Percentiles rank a stretch among this genome's conserved stretches.
Evolutionary conservation across 345 rosid genomes (phyloP).

Genomic region (Citrus mangshanensis): DNA sequence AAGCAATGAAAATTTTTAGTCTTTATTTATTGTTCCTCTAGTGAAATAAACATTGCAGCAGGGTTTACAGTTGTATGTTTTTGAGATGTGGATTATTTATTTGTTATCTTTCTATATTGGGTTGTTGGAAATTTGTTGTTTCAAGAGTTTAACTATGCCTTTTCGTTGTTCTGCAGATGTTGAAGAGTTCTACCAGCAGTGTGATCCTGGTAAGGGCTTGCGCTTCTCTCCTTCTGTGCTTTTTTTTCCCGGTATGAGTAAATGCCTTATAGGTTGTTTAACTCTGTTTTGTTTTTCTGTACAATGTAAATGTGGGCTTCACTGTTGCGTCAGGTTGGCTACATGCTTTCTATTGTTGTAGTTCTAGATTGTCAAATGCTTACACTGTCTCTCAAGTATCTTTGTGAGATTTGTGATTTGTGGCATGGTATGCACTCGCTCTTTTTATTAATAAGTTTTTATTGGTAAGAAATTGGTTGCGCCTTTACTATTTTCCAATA

Average conservation of each 20-base stretch:
- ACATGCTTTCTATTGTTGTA: neutral
- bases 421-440: neutral
- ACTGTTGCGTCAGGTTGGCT: neutral
- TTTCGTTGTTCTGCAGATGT: conserved; percentile 43
- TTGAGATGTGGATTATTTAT: neutral
- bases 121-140: neutral
- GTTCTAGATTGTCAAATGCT: conserved; percentile 1
- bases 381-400: neutral
- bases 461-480: neutral
- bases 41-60: neutral
- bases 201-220: conserved; percentile 65
- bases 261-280: neutral
- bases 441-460: neutral
- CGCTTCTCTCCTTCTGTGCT: neutral
- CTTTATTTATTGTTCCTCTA: neutral
- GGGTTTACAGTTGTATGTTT: neutral
- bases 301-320: neutral
- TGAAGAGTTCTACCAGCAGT: conserved; percentile 55
- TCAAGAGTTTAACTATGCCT: conserved; percentile 5
- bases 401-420: neutral
- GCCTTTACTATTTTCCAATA: neutral
- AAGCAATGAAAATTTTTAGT: neutral
- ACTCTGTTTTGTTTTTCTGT: neutral
- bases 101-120: neutral
- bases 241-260: neutral